Conservation (phyloP, 768 basidiomycete species). For the Collybia nuda region DNA sequence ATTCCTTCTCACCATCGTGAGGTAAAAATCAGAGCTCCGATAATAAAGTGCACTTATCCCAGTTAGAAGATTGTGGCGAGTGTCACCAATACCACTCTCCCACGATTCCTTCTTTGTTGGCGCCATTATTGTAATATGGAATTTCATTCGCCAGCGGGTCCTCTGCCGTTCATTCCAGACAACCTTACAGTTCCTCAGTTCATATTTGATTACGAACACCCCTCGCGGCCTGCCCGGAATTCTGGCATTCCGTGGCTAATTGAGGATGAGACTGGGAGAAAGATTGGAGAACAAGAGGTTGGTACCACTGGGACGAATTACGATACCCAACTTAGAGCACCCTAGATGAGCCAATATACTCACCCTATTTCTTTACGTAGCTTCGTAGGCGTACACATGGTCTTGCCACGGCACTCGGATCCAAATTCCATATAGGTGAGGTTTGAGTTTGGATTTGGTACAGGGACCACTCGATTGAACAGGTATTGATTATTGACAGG, state of each 20-base stretch:
- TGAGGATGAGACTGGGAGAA: constrained; percentile 46
- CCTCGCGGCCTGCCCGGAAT: constrained; percentile 35
- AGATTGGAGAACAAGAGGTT: constrained; percentile 39
- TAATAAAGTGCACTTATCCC: no score
- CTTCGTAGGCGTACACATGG: constrained; percentile 44
- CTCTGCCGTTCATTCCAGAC: constrained; percentile 46
- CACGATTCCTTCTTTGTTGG: constrained; percentile 1
- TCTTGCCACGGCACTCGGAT: constrained; percentile 45
- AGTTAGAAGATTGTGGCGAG: no score
- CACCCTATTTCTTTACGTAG: constrained; percentile 20
- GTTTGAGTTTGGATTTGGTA: constrained; percentile 19
- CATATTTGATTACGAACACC: constrained; percentile 44
- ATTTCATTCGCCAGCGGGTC: constrained; percentile 23
- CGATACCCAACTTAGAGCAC: neutral
- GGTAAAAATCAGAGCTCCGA: neutral
- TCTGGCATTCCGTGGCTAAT: constrained; percentile 42
- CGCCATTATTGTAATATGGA: constrained; percentile 19
- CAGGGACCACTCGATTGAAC: neutral
- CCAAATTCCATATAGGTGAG: constrained; percentile 44
- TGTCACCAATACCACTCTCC: neutral
- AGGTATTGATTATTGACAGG: constrained; percentile 23
- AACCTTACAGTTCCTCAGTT: constrained; percentile 54
- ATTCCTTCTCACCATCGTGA: neutral
- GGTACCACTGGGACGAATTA: constrained; percentile 2
- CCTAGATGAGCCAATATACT: no score